Evolutionary conservation across 2,329 filamentous ascomycete species (phyloP).

Genomic region (Emmonsiellopsis sp.): DNA sequence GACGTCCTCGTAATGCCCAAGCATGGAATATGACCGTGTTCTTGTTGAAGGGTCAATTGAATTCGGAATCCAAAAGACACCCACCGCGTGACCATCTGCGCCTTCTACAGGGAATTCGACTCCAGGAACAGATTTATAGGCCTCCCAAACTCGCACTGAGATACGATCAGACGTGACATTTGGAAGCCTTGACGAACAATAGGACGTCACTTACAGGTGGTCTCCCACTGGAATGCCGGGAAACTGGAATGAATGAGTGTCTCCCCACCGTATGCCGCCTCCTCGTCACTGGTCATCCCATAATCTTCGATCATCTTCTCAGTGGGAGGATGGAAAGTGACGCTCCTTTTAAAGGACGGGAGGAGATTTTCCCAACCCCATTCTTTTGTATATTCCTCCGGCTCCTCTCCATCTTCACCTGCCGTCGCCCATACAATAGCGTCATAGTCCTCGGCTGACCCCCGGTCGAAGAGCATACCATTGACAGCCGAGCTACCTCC

Average conservation of each 20-base stretch:
- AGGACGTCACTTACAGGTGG: neutral
- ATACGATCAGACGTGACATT: neutral
- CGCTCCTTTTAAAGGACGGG: neutral
- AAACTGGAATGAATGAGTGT: neutral
- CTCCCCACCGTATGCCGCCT: neutral
- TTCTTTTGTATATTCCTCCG: conserved; percentile 19
- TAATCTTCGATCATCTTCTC: neutral
- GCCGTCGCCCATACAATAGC: conserved; percentile 19
- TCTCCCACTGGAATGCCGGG: neutral
- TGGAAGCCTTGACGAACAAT: neutral
- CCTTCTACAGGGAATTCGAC: neutral
- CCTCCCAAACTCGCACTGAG: neutral
- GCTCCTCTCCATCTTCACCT: conserved; percentile 1
- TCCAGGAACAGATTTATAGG: neutral
- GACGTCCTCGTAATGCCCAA: neutral
- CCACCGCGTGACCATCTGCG: neutral
- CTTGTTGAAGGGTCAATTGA: neutral
- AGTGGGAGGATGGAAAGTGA: neutral
- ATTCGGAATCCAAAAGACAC: neutral
- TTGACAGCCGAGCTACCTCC: conserved; percentile 36
- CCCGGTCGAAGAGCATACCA: conserved; percentile 17
- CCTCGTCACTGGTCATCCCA: neutral
- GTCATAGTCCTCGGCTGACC: conserved; percentile 24
- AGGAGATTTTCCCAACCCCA: neutral
- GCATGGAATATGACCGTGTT: neutral